Evolutionary conservation across 108 stramenopile genomes (phyloP).

Genomic region (Skeletonema tropicum): DNA sequence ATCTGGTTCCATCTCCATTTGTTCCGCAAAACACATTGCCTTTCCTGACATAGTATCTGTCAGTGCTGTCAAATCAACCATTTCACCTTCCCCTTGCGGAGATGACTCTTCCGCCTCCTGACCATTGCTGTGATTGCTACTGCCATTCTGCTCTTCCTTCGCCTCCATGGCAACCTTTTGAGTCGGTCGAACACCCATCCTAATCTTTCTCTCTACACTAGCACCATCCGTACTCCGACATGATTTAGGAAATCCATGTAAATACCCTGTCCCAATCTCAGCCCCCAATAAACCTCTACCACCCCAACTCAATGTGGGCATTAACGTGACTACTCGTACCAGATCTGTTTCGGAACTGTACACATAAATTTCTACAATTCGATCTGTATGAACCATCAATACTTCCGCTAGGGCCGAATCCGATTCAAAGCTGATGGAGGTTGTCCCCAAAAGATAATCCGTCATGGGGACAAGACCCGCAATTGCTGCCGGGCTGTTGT

Average conservation of each 20-base stretch:
- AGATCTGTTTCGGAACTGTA: constrained; percentile 91
- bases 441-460: constrained; percentile 85
- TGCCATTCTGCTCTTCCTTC: neutral
- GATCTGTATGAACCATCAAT: constrained; percentile 68
- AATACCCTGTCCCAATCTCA: constrained; percentile 90
- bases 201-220: constrained; percentile 73
- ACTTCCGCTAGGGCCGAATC: constrained; percentile 71
- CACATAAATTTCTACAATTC: constrained; percentile 92
- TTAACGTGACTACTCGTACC: constrained; percentile 87
- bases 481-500: constrained; percentile 66
- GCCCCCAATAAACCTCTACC: constrained; percentile 90
- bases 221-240: constrained; percentile 68
- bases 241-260: constrained; percentile 84
- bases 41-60: constrained; percentile 41
- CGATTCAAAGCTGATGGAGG: constrained; percentile 24
- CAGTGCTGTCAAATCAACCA: constrained; percentile 48
- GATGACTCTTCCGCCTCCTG: neutral
- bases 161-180: constrained; percentile 19
- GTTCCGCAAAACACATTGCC: constrained; percentile 58
- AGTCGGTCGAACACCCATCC: constrained; percentile 41
- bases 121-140: neutral
- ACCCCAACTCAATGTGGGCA: constrained; percentile 91
- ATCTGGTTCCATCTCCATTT: constrained; percentile 82
- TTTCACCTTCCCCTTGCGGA: constrained; percentile 10
- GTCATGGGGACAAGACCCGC: constrained; percentile 67